Base-by-base conservation (phyloP, 371 early-diverging fungal species). In the Mucor racemosus region DNA sequence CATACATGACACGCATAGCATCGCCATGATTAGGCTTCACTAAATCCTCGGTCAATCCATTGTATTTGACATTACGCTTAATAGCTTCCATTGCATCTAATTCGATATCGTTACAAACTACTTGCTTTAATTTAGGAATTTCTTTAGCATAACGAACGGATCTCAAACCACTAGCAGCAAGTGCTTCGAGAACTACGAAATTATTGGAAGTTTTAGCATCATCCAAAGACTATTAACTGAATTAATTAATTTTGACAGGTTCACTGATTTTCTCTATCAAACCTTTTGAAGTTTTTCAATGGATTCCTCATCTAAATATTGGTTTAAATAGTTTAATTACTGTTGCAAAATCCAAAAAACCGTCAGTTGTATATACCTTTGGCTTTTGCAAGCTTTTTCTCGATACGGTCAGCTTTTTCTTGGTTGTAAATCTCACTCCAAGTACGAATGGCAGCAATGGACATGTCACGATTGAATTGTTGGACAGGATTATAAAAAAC, bases 401-500 rank as follows among this genome's bases (percentile, higher is more conserved):
- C 81, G 19, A 82, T 76, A 21, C 76, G 68, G 1, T 76, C 82
- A 31, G 67, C 57, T 33, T 88, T 81, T 61, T 90, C 91, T 38
- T 87, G 84, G 34, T 80, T 77, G 62, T 76, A 85, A 17, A 92
- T 81, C 46, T 92, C 88, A 64, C 90, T 88, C 95, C 95, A 97
- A 3, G 91, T 90, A 58, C 88, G 91, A 71, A 95, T 95, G n/a
- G 94, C 94, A 31, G 95, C 95, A 67, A 95, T 92, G 6, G 94
- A 93, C 95, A 99, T 91, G 82, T 98, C 97, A 59, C 99, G 89
- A 80, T 99, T 99, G 78, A 97, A 96, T 79, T 97, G 87, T 85
- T 99, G 98, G 17, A 99, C 97, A 10, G 99, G 98, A 73, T 99
- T 99, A 84, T 99, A 99, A 77, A 99, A 99, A 14, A 99, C 99